A percentile compares a stretch with the other conserved stretches of the same genome.
Conservation (phyloP, 306 rosid species). For the Medicago truncatula region DNA sequence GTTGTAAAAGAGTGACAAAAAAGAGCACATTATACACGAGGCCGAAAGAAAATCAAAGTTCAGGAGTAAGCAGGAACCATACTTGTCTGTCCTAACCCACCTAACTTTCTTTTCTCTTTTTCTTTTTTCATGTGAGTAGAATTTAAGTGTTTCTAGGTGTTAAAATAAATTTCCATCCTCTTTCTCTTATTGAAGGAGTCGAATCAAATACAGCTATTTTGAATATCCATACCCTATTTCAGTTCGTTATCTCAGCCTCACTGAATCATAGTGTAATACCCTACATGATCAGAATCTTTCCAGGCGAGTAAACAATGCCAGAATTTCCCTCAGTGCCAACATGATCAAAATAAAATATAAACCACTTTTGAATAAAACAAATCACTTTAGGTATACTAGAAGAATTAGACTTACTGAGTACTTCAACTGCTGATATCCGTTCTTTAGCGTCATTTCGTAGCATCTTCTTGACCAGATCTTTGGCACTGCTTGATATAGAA, state of each 20-base stretch:
- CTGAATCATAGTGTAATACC: neutral
- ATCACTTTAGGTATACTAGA: neutral
- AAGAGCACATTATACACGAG: constrained; percentile 15
- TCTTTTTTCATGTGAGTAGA: no score
- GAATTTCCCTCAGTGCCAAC: neutral
- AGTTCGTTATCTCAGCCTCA: neutral
- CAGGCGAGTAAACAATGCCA: neutral
- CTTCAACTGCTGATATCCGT: constrained; percentile 79
- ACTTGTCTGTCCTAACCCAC: no score
- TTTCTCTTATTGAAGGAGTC: neutral
- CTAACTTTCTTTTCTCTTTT: no score
- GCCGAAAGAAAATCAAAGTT: constrained; percentile 19
- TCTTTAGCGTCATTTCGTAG: constrained; percentile 74
- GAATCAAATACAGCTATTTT: neutral
- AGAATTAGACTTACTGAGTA: constrained; percentile 73
- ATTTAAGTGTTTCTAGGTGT: neutral
- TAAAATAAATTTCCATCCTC: neutral
- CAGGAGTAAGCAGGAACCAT: constrained; percentile 1
- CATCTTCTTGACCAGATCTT: constrained; percentile 92
- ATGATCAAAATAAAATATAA: constrained; percentile 20
- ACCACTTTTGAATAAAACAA: constrained; percentile 3
- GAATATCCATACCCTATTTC: neutral
- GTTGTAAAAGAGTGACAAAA: neutral
- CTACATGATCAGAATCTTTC: neutral
- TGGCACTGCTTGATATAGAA: constrained; percentile 85